Conservation (phyloP, 306 rosid species). For the Cicer pinnatifidum region DNA sequence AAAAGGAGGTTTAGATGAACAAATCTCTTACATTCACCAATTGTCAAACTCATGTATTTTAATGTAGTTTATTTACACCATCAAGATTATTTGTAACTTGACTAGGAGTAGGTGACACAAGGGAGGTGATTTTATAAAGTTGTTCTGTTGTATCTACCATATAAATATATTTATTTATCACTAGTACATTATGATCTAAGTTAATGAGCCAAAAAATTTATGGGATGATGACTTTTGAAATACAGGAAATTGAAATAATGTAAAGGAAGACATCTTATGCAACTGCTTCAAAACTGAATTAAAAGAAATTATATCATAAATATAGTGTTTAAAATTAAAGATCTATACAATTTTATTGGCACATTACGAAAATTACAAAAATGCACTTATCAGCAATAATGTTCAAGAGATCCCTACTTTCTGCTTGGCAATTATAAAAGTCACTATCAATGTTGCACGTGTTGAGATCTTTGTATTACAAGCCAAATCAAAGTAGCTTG, state of each 20-base stretch:
- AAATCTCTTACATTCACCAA: constrained; percentile 13
- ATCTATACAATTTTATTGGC: background rate
- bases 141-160: constrained; percentile 45
- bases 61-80: constrained; percentile 40
- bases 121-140: constrained; percentile 31
- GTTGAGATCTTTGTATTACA: constrained; percentile 20
- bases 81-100: constrained; percentile 49
- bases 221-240: constrained; percentile 7
- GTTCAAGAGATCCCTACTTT: constrained; percentile 25
- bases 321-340: background rate
- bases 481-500: constrained; percentile 32
- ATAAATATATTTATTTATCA: constrained; percentile 34
- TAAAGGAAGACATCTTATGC: background rate
- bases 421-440: background rate
- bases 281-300: constrained; percentile 3
- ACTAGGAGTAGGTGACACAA: constrained; percentile 36
- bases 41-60: constrained; percentile 43
- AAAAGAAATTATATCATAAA: background rate
- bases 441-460: background rate
- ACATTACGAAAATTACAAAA: constrained; percentile 2
- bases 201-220: background rate
- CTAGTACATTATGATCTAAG: constrained; percentile 34
- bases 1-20: constrained; percentile 82
- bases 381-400: constrained; percentile 16
- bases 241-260: constrained; percentile 12